A percentile compares a stretch with the other conserved stretches of the same genome.
Evolutionary conservation across 306 rosid genomes (phyloP).

Genomic region (Phaseolus lunatus): DNA sequence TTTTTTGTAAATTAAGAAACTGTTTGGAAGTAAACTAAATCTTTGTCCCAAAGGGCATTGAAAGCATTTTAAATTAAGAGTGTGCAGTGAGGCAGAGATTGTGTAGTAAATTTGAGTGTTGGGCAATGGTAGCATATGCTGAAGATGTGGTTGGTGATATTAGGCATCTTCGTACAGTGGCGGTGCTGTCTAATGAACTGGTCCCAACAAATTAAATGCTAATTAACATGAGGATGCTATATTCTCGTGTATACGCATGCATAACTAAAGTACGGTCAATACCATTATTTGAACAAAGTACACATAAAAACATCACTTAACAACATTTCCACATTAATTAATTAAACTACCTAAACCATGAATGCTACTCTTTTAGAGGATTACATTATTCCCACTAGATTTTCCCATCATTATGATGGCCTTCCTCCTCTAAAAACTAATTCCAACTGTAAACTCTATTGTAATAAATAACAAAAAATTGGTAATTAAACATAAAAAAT

Average conservation of each 20-base stretch:
- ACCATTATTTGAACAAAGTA: conserved; percentile 39
- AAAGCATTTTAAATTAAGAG: background rate
- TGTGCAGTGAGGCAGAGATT: background rate
- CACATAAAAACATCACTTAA: conserved; percentile 12
- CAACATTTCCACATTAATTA: background rate
- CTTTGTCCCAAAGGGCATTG: conserved; percentile 30
- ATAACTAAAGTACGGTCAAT: conserved; percentile 45
- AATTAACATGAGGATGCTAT: conserved; percentile 26
- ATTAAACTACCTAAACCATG: background rate
- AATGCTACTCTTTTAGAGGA: background rate
- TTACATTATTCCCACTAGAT: conserved; percentile 19
- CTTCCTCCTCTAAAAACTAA: conserved; percentile 5
- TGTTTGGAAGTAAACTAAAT: conserved; percentile 26
- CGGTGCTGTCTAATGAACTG: conserved; percentile 42
- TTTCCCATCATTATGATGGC: conserved; percentile 25
- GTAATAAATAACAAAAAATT: too few relatives aligned
- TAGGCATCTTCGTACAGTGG: conserved; percentile 65
- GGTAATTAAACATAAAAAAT: too few relatives aligned
- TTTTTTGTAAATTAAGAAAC: conserved; percentile 20
- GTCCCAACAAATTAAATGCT: conserved; percentile 54
- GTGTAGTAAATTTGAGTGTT: conserved; percentile 7
- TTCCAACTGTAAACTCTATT: background rate
- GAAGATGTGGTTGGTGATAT: conserved; percentile 61
- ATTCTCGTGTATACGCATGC: conserved; percentile 51
- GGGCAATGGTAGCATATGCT: conserved; percentile 56